phyloP scores from a whole-genome alignment of 2,329 filamentous ascomycete genomes.

The Colletotrichum filicis region DNA sequence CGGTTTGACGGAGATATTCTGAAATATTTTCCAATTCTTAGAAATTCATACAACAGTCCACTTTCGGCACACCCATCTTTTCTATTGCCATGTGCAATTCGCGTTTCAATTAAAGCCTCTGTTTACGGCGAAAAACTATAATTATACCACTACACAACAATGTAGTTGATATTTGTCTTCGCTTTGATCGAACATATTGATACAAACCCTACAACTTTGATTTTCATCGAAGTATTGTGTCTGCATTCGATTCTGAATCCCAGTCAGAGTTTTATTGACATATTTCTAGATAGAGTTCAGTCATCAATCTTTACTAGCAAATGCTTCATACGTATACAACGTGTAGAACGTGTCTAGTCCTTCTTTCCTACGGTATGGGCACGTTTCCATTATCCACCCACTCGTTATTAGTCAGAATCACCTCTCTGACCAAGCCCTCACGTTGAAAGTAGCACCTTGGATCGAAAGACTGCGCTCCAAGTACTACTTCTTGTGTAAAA shows the following conservation, averaged over 20 bases:
- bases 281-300: neutral
- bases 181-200: neutral
- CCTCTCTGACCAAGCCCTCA: constrained; percentile 1
- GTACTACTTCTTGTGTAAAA: neutral
- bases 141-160: no score
- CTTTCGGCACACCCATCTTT: no score
- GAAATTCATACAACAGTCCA: no score
- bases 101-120: no score
- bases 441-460: constrained; percentile 10
- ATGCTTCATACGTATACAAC: neutral
- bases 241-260: neutral
- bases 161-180: neutral
- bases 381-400: neutral
- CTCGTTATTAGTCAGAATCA: neutral
- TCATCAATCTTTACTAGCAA: neutral
- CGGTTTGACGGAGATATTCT: no score
- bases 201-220: neutral
- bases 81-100: no score
- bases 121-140: no score
- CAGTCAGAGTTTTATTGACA: neutral
- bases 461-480: neutral
- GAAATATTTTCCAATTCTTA: no score
- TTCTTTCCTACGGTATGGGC: neutral
- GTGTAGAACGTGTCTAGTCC: neutral
- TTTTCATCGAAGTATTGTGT: neutral